Conservation (phyloP, 805 yeast genomes). For the Clavispora carvajalis region DNA sequence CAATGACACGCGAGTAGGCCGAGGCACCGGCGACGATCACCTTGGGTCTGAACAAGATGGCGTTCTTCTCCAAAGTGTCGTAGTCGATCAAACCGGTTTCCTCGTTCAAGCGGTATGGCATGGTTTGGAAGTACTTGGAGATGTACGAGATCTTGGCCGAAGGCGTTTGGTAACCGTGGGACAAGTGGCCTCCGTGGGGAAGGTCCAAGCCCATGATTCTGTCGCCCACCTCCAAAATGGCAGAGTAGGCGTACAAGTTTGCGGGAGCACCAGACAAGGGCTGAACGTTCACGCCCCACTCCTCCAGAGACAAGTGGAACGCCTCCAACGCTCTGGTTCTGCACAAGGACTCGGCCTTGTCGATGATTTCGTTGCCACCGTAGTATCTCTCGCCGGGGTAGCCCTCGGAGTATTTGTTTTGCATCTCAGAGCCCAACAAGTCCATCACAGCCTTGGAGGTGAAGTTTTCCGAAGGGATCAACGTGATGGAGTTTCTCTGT, state of each 20-base stretch:
- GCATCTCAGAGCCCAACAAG: constrained; percentile 92
- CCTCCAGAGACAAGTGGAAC: constrained; percentile 64
- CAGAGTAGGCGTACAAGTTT: constrained; percentile 86
- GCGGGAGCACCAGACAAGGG: constrained; percentile 96
- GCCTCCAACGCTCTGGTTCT: constrained; percentile 88
- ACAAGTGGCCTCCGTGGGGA: constrained; percentile 97
- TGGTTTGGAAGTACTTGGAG: constrained; percentile 92
- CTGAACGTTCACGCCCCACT: constrained; percentile 98
- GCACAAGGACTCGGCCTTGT: constrained; percentile 83
- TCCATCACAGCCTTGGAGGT: constrained; percentile 94
- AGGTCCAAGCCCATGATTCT: constrained; percentile 95
- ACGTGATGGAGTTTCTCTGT: constrained; percentile 86
- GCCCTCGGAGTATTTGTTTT: constrained; percentile 96
- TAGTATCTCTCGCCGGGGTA: constrained; percentile 97
- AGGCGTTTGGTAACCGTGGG: constrained; percentile 94
- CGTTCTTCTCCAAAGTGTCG: constrained; percentile 77
- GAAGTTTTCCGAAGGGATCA: constrained; percentile 95
- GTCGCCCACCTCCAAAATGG: constrained; percentile 83
- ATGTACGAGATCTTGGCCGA: constrained; percentile 85
- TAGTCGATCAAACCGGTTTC: constrained; percentile 89
- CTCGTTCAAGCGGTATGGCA: constrained; percentile 91
- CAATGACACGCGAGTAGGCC: constrained; percentile 88
- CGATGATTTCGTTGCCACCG: constrained; percentile 96
- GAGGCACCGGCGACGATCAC: constrained; percentile 95
- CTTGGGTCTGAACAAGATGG: constrained; percentile 88